Percentiles rank a stretch among this genome's conserved stretches.
These are phyloP conservation scores for Phalaenopsis hybrid DNA, from an alignment of 116 monocot genomes.

Conservation along the genomic window DNA sequence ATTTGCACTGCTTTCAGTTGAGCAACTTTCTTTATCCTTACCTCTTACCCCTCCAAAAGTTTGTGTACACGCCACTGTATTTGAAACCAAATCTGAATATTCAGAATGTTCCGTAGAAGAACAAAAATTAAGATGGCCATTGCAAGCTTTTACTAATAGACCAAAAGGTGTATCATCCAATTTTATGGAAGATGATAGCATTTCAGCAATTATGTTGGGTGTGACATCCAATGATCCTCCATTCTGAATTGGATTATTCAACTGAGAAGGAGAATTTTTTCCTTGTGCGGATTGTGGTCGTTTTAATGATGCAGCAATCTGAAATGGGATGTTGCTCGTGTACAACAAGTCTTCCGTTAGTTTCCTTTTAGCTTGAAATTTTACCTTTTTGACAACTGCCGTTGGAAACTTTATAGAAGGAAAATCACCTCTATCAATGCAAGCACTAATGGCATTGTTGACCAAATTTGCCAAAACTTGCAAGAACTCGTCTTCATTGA, in stretches of 20 bases:
- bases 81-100: conserved; percentile 1
- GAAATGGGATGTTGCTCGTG: conserved; percentile 69
- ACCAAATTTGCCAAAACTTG: conserved; percentile 47
- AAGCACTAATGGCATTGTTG: conserved; percentile 40
- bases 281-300: conserved; percentile 16
- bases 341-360: conserved; percentile 59
- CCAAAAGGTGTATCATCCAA: conserved; percentile 19
- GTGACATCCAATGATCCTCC: conserved; percentile 22
- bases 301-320: conserved; percentile 55
- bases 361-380: conserved; percentile 48
- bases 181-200: conserved; percentile 36
- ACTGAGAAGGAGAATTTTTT: neutral
- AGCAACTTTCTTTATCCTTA: conserved; percentile 17
- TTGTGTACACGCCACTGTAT: conserved; percentile 1
- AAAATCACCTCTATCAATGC: conserved; percentile 27
- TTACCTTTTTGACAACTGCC: conserved; percentile 69
- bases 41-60: conserved; percentile 6
- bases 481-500: conserved; percentile 28
- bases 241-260: conserved; percentile 15
- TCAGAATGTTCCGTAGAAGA: conserved; percentile 19
- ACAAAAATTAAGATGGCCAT: conserved; percentile 91
- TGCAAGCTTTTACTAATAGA: conserved; percentile 62
- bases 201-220: conserved; percentile 57
- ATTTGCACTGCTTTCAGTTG: conserved; percentile 2
- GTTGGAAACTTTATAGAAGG: conserved; percentile 46